A percentile compares a stretch with the other conserved stretches of the same genome.
Evolutionary conservation across 495 filamentous ascomycete species (phyloP).

Genomic region (Daldinia childiae): DNA sequence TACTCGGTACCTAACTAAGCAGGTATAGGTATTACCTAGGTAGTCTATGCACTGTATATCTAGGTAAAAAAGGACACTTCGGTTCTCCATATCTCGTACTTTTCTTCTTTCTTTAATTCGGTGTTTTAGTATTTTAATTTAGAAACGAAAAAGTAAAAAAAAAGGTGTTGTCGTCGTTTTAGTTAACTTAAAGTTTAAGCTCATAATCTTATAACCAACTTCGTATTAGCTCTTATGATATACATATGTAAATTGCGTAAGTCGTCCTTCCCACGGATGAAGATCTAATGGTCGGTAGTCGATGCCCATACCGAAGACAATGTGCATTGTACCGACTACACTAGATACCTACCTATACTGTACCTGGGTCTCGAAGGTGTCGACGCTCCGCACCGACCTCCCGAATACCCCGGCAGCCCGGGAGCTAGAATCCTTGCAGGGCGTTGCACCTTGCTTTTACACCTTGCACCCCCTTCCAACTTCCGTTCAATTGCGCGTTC

Average conservation of each 20-base stretch:
- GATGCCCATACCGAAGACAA: not conserved
- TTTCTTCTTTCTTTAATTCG: not conserved
- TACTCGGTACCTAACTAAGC: conserved; percentile 24
- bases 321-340: not conserved
- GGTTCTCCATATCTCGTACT: conserved; percentile 15
- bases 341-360: not conserved
- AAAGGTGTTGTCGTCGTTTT: not conserved
- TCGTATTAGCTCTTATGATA: conserved; percentile 1
- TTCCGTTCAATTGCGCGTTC: conserved; percentile 25
- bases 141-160: not conserved
- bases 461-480: conserved; percentile 36
- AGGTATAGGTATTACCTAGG: conserved; percentile 3
- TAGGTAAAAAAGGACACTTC: conserved; percentile 21
- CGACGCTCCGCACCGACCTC: conserved; percentile 43
- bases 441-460: conserved; percentile 44
- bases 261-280: not conserved
- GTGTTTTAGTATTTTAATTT: not conserved
- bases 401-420: conserved; percentile 42
- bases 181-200: not conserved
- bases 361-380: conserved; percentile 13
- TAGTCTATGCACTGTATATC: conserved; percentile 10
- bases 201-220: not conserved
- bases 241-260: not conserved
- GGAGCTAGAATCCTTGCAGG: conserved; percentile 43
- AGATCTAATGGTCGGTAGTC: not conserved